Evolutionary conservation across 257 asterid genomes (phyloP), one percentile per base, ranked within the genome.

Genomic region (Forsythia suspensa): DNA sequence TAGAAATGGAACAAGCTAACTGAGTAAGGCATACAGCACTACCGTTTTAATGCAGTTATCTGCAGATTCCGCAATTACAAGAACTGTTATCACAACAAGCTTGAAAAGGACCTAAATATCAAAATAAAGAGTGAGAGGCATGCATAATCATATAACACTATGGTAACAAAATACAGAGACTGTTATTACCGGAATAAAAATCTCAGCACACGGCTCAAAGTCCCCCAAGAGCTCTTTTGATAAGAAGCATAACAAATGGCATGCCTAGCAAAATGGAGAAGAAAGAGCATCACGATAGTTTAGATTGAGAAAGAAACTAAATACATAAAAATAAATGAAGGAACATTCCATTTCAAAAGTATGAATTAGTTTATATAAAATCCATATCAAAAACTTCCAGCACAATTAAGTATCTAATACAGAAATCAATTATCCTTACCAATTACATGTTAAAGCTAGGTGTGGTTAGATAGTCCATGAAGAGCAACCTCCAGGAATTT

Each of bases 1-100:
- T 20, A 80, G 20, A 55, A 34, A 80, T 69, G 8, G 44, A 57
- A 79, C 74, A 21, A 78, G 52, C 66, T 7, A 48, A 82, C 43
- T 18, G 38, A 71, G 68, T 57, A 44, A 59, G 38, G 80, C 18
- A 48, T 40, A 82, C 66, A 77, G 36, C 42, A 71, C 83, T 89
- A 96, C 99, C 89, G 98, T 96, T 85, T 96, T 96, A 78, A 96
- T 94, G 92, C 99, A 96, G 90, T 90, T 94, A 85, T 96, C 99
- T 0, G 99, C 97, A 41, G 99, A 96, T 86, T 96, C 99, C 84
- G 97, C 97, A 85, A 96, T 96, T 79, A 96, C 98, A 81, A 96
- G 97, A 80, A 96, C 98, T 52, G 99, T 93, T 86, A 96, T 96
- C 86, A 96, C 99, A 72, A 96, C 98, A 85, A 96, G 99, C 97